A percentile compares a stretch with the other conserved stretches of the same genome.
Conservation (phyloP, 345 rosid genomes). For the Brassica rapa region DNA sequence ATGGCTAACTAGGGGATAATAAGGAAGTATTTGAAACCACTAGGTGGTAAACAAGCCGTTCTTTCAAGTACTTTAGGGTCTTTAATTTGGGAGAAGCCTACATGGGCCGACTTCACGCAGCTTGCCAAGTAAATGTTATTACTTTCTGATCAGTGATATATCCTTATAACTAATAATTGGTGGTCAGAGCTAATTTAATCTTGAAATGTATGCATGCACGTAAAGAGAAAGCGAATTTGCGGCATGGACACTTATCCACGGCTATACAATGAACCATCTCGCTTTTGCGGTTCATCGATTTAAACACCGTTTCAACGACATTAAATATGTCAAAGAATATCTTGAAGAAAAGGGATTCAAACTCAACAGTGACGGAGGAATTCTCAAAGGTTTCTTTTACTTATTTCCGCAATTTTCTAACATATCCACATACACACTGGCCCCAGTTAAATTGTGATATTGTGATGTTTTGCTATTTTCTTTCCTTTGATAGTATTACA, state of each 20-base stretch:
- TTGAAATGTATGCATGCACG: background rate
- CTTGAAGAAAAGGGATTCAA: constrained; percentile 67
- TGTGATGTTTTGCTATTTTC: background rate
- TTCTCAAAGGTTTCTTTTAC: constrained; percentile 63
- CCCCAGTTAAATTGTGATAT: background rate
- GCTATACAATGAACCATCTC: constrained; percentile 87
- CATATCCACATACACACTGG: background rate
- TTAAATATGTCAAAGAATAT: constrained; percentile 56
- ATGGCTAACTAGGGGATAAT: constrained; percentile 61
- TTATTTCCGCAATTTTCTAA: background rate
- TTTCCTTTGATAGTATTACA: background rate
- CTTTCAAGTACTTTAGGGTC: constrained; percentile 80
- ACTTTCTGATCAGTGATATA: background rate
- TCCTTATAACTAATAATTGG: background rate
- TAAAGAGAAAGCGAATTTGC: constrained; percentile 86
- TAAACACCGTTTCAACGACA: constrained; percentile 60
- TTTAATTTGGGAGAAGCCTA: constrained; percentile 83
- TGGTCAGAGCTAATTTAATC: background rate
- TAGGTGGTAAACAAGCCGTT: constrained; percentile 60
- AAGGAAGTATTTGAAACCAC: constrained; percentile 53
- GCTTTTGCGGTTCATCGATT: constrained; percentile 73
- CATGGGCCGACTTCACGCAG: constrained; percentile 65
- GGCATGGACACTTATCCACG: constrained; percentile 90
- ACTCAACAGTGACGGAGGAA: constrained; percentile 79
- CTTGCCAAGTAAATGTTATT: constrained; percentile 59